These are phyloP conservation scores for Podospora tetraspora DNA, from an alignment of 495 filamentous ascomycete genomes.

Conservation along the genomic window DNA sequence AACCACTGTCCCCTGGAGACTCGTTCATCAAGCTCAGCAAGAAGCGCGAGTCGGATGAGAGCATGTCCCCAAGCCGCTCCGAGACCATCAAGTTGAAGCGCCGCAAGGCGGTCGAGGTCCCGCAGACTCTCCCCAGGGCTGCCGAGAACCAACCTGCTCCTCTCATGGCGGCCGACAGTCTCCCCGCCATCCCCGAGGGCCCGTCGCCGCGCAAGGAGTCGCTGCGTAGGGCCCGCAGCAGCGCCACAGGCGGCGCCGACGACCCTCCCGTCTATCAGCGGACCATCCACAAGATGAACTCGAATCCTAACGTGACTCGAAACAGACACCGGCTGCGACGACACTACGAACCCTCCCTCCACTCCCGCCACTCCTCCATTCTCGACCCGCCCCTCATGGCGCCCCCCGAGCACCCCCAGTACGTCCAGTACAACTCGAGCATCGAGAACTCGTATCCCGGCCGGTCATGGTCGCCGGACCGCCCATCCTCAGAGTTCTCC, in stretches of 20 bases:
- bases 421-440: slow-evolving; percentile 34
- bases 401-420: slow-evolving; percentile 33
- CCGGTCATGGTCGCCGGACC: slow-evolving; percentile 69
- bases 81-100: not conserved
- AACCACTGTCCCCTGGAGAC: not conserved
- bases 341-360: slow-evolving; percentile 47
- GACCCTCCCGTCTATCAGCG: not conserved
- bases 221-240: slow-evolving; percentile 26
- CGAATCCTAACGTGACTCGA: slow-evolving; percentile 35
- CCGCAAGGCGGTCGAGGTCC: not conserved
- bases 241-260: slow-evolving; percentile 5
- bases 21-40: not conserved
- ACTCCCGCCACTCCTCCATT: slow-evolving; percentile 36
- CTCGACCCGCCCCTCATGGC: slow-evolving; percentile 44
- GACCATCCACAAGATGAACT: slow-evolving; percentile 9
- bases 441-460: slow-evolving; percentile 43
- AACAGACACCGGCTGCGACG: slow-evolving; percentile 35
- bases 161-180: slow-evolving; percentile 14
- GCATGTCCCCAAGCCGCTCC: not conserved
- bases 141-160: slow-evolving; percentile 34
- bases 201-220: slow-evolving; percentile 39
- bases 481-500: slow-evolving; percentile 52
- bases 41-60: slow-evolving; percentile 9
- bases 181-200: slow-evolving; percentile 43
- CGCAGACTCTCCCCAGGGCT: slow-evolving; percentile 37